A percentile compares a stretch with the other conserved stretches of the same genome.
Conservation (phyloP, 805 yeast genomes). For the Metschnikowia arizonensis region DNA sequence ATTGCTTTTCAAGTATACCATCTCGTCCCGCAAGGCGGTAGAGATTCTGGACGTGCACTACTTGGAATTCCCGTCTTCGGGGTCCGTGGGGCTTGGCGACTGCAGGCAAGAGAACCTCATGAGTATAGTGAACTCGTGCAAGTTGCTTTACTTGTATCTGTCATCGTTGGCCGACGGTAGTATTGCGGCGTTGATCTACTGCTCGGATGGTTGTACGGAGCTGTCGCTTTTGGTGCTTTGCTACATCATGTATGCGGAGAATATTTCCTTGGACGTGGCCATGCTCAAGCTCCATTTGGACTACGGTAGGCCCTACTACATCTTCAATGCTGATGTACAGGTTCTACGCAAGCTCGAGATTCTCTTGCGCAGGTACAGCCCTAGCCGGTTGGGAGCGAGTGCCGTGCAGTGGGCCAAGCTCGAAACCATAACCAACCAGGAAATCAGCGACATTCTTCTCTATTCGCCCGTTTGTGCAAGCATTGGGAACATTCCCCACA, state of each 20-base stretch:
- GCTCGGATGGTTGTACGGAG: constrained; percentile 92
- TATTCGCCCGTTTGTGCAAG: constrained; percentile 1
- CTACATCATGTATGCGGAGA: constrained; percentile 65
- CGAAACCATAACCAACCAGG: constrained; percentile 28
- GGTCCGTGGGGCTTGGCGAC: constrained; percentile 75
- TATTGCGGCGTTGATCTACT: constrained; percentile 56
- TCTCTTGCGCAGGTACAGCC: constrained; percentile 58
- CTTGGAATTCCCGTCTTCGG: constrained; percentile 79
- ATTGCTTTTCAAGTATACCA: constrained; percentile 30
- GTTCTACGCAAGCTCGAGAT: constrained; percentile 63
- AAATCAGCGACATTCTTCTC: constrained; percentile 35
- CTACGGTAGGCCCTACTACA: constrained; percentile 75
- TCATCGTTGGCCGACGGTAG: constrained; percentile 27
- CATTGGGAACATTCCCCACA: constrained; percentile 8
- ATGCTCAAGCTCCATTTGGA: constrained; percentile 57
- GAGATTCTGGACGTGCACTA: constrained; percentile 22
- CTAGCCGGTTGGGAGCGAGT: constrained; percentile 25
- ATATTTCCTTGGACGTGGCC: constrained; percentile 59
- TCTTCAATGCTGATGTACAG: constrained; percentile 71
- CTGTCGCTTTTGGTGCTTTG: constrained; percentile 72
- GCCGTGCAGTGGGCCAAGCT: constrained; percentile 27
- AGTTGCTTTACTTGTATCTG: constrained; percentile 48
- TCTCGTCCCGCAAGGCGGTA: constrained; percentile 22
- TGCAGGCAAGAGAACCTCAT: constrained; percentile 56
- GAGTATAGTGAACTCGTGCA: constrained; percentile 65